Percentiles rank a stretch among this genome's conserved stretches.
These are phyloP conservation scores for Penicillium freii DNA, from an alignment of 2,329 filamentous ascomycete species.

Conservation along the genomic window DNA sequence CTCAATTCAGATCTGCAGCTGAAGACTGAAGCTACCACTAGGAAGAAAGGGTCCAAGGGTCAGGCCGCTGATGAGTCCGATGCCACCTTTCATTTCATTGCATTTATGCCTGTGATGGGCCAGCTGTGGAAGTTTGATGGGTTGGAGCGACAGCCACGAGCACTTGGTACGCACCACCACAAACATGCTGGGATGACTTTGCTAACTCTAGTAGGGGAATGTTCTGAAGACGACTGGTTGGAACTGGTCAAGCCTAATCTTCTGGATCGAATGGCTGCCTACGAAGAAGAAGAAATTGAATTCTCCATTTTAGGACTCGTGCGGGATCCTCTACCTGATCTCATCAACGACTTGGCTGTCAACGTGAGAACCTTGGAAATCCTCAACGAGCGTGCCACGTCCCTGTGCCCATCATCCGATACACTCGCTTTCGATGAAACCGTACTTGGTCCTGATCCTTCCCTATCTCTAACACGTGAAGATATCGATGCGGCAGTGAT, in stretches of 20 bases:
- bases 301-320: constrained; percentile 77
- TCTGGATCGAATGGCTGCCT: constrained; percentile 63
- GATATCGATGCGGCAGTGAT: constrained; percentile 36
- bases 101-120: constrained; percentile 74
- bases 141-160: constrained; percentile 67
- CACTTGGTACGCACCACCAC: constrained; percentile 50
- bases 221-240: constrained; percentile 63
- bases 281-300: constrained; percentile 64
- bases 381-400: constrained; percentile 34
- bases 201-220: constrained; percentile 33
- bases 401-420: not conserved
- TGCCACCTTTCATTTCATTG: constrained; percentile 82
- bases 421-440: constrained; percentile 18
- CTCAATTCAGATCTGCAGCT: constrained; percentile 68
- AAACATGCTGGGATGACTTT: not conserved
- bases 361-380: constrained; percentile 48
- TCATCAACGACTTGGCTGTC: constrained; percentile 44
- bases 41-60: constrained; percentile 35
- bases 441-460: constrained; percentile 39
- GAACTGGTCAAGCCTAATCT: constrained; percentile 63
- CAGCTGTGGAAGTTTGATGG: constrained; percentile 88
- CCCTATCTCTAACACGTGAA: constrained; percentile 32
- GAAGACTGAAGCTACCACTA: constrained; percentile 46
- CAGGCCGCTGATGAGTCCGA: constrained; percentile 53
- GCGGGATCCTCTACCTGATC: constrained; percentile 58